phyloP scores from a whole-genome alignment of 2,329 filamentous ascomycete genomes.

The Arachnomyces sp. region DNA sequence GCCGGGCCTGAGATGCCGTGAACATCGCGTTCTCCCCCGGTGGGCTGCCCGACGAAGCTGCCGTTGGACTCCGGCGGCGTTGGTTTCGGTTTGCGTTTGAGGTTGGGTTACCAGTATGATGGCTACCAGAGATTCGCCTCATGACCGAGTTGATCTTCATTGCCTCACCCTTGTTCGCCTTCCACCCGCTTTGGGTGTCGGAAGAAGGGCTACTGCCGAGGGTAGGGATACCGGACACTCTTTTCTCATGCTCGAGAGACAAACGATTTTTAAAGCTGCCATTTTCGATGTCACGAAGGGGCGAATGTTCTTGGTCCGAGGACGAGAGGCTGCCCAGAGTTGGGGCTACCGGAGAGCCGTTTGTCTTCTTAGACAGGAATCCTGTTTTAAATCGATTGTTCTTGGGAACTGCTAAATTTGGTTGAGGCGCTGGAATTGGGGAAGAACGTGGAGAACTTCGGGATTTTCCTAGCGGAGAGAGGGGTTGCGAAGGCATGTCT shows the following conservation, averaged over 20 bases:
- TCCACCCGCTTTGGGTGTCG: slow-evolving; percentile 38
- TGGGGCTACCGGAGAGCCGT: slow-evolving; percentile 57
- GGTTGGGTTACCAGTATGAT: slow-evolving; percentile 30
- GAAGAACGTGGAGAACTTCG: slow-evolving; percentile 45
- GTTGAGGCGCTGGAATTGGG: slow-evolving; percentile 47
- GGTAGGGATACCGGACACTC: slow-evolving; percentile 12
- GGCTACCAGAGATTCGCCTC: slow-evolving; percentile 44
- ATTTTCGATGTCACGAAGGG: slow-evolving; percentile 47
- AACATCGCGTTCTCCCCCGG: slow-evolving; percentile 53
- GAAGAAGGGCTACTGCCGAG: slow-evolving; percentile 28
- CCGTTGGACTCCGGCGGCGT: slow-evolving; percentile 50
- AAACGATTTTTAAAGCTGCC: slow-evolving; percentile 43
- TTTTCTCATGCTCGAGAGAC: slow-evolving; percentile 33
- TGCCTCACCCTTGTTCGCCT: slow-evolving; percentile 42
- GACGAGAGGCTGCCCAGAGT: slow-evolving; percentile 53
- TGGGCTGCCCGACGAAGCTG: slow-evolving; percentile 42
- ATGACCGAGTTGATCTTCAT: slow-evolving; percentile 50
- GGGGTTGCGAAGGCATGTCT: slow-evolving; percentile 48
- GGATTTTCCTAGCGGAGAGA: slow-evolving; percentile 26
- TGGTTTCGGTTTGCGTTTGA: slow-evolving; percentile 38
- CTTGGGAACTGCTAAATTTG: slow-evolving; percentile 35
- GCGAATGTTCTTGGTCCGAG: slow-evolving; percentile 51
- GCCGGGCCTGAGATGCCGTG: slow-evolving; percentile 57
- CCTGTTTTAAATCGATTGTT: slow-evolving; percentile 79
- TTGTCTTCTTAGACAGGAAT: slow-evolving; percentile 65